Evolutionary conservation across 495 filamentous ascomycete species (phyloP).

Genomic region (Aspergillus conjunctus): DNA sequence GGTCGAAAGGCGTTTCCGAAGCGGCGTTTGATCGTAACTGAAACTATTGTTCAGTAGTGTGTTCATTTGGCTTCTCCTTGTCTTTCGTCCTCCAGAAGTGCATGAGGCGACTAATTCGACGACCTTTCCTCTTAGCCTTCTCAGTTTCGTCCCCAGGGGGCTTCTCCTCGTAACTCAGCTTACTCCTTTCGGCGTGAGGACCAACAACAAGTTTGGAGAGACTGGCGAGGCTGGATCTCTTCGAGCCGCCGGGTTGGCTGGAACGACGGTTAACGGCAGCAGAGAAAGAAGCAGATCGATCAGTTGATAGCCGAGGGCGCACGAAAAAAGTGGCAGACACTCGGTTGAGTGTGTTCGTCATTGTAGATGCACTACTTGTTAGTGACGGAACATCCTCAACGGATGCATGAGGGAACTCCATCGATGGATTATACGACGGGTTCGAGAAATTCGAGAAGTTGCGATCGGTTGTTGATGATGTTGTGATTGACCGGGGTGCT

Average conservation of each 20-base stretch:
- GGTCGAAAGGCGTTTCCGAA: slow-evolving; percentile 22
- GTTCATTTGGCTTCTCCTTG: slow-evolving; percentile 39
- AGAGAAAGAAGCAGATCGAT: slow-evolving; percentile 70
- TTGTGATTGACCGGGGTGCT: slow-evolving; percentile 58
- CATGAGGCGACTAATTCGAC: slow-evolving; percentile 76
- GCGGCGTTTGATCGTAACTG: slow-evolving; percentile 26
- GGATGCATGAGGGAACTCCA: slow-evolving; percentile 67
- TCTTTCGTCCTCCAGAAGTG: slow-evolving; percentile 77
- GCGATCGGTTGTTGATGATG: slow-evolving; percentile 49
- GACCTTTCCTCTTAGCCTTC: slow-evolving; percentile 70
- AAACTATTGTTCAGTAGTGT: slow-evolving; percentile 29
- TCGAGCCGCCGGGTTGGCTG: slow-evolving; percentile 48
- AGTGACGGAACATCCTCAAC: slow-evolving; percentile 86
- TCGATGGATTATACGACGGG: slow-evolving; percentile 60
- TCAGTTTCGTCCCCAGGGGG: slow-evolving; percentile 56
- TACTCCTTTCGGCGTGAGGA: slow-evolving; percentile 76
- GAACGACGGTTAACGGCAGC: slow-evolving; percentile 62
- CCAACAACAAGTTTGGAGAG: slow-evolving; percentile 80
- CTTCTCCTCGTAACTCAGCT: slow-evolving; percentile 74
- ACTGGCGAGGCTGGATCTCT: slow-evolving; percentile 83
- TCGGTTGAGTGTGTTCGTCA: slow-evolving; percentile 62
- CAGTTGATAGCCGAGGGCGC: slow-evolving; percentile 51
- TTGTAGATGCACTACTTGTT: slow-evolving; percentile 83
- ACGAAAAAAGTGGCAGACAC: slow-evolving; percentile 51
- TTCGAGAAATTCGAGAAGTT: slow-evolving; percentile 46